Percentiles rank a stretch among this genome's conserved stretches.
Conservation (phyloP, 169 alveolate species). For the Plasmodium berghei region DNA sequence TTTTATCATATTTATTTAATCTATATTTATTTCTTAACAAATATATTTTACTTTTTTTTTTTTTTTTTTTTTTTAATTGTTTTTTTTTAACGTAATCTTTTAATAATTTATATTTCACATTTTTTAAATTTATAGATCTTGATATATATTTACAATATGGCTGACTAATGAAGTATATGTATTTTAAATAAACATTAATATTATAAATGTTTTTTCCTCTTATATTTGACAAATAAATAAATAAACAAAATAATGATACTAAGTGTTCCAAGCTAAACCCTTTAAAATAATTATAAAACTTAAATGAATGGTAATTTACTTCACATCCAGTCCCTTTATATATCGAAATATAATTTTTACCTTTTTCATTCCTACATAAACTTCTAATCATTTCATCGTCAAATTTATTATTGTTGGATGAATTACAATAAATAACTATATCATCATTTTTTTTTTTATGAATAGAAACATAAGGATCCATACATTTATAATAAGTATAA, state of each 20-base stretch:
- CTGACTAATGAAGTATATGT: conserved; percentile 49
- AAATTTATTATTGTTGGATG: background rate
- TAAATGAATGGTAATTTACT: conserved; percentile 65
- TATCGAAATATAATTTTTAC: conserved; percentile 25
- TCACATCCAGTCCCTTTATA: conserved; percentile 66
- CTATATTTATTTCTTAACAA: conserved; percentile 9
- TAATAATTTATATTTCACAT: conserved; percentile 13
- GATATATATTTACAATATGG: conserved; percentile 10
- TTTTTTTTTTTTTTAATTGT: conserved; percentile 1
- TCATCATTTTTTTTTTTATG: conserved; percentile 18
- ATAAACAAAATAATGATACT: conserved; percentile 58
- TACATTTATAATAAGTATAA: conserved; percentile 53
- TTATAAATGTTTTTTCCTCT: conserved; percentile 51
- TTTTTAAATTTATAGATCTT: conserved; percentile 22
- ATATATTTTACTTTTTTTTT: conserved; percentile 11
- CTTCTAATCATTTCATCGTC: background rate
- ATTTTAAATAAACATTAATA: conserved; percentile 40
- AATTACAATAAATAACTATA: background rate
- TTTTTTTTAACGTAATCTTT: conserved; percentile 1
- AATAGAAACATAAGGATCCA: conserved; percentile 25
- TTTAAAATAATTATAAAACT: conserved; percentile 57
- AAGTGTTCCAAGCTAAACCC: conserved; percentile 53
- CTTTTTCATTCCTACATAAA: background rate
- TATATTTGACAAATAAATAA: conserved; percentile 49
- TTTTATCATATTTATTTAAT: conserved; percentile 5